A percentile compares a stretch with the other conserved stretches of the same genome.
Evolutionary conservation across 2,329 filamentous ascomycete species (phyloP).

Genomic region (Grosmannia serpens): DNA sequence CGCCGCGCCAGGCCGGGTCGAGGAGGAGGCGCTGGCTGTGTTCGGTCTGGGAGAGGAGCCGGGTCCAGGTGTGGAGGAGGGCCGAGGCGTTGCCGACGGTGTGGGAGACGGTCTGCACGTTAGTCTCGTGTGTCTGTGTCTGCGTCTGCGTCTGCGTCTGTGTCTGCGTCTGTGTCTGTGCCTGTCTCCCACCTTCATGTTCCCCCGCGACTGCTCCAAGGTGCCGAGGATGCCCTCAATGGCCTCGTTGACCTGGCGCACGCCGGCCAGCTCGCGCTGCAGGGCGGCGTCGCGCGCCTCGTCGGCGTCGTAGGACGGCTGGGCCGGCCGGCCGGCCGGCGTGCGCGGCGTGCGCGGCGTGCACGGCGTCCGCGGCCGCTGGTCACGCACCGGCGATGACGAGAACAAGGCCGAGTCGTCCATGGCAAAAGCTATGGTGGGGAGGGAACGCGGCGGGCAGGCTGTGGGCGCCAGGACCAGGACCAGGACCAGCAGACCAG

Average conservation of each 20-base stretch:
- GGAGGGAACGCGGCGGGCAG: too few species aligned
- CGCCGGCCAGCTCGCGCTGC: constrained; percentile 67
- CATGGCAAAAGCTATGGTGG: too few species aligned
- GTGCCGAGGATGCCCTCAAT: constrained; percentile 69
- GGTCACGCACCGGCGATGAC: constrained; percentile 14
- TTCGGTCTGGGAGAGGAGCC: constrained; percentile 92
- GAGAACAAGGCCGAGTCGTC: constrained; percentile 14
- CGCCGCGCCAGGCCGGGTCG: constrained; percentile 81
- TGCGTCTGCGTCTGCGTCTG: not conserved
- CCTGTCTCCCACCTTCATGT: constrained; percentile 45
- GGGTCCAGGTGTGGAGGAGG: constrained; percentile 88
- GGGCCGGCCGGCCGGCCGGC: constrained; percentile 7
- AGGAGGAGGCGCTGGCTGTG: constrained; percentile 91
- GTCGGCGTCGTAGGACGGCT: constrained; percentile 45
- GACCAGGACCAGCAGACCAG: too few species aligned
- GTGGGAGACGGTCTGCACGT: constrained; percentile 61
- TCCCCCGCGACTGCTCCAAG: constrained; percentile 58
- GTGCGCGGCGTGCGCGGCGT: not conserved
- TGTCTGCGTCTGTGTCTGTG: too few species aligned
- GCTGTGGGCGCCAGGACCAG: too few species aligned
- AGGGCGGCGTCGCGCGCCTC: constrained; percentile 63
- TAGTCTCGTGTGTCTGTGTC: not conserved
- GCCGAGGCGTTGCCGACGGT: constrained; percentile 83
- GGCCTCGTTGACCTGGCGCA: constrained; percentile 76
- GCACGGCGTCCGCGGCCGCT: constrained; percentile 16